These are phyloP conservation scores for Rosa rugosa DNA, from an alignment of 306 rosid genomes.

Conservation along the genomic window DNA sequence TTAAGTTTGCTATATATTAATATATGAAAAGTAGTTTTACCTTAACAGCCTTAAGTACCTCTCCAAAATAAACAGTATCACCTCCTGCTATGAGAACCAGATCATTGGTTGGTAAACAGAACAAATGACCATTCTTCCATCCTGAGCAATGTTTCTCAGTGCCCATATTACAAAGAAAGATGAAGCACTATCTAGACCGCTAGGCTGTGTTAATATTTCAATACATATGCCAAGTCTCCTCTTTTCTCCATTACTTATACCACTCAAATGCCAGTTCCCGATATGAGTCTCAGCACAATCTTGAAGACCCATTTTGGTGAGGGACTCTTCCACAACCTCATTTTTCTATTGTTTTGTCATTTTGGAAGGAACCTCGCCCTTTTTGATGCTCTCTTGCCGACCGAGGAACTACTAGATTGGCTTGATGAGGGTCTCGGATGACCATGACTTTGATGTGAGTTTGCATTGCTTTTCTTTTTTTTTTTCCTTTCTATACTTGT, in stretches of 20 bases:
- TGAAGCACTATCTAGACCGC: slow-evolving; percentile 27
- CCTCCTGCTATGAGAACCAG: slow-evolving; percentile 26
- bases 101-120: slow-evolving; percentile 24
- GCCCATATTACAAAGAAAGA: slow-evolving; percentile 28
- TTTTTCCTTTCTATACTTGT: too few relatives aligned
- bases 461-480: too few relatives aligned
- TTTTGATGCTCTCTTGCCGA: too few relatives aligned
- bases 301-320: slow-evolving; percentile 19
- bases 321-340: slow-evolving; percentile 12
- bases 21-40: neutral
- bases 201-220: slow-evolving; percentile 26
- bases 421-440: too few relatives aligned
- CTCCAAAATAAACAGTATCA: slow-evolving; percentile 29
- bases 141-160: slow-evolving; percentile 15
- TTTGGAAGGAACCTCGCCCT: neutral
- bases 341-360: slow-evolving; percentile 17
- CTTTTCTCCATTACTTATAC: slow-evolving; percentile 27
- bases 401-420: too few relatives aligned
- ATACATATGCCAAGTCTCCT: slow-evolving; percentile 18
- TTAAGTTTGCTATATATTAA: neutral
- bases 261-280: slow-evolving; percentile 34
- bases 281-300: slow-evolving; percentile 23
- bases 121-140: slow-evolving; percentile 26
- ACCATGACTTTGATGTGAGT: too few relatives aligned
- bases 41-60: slow-evolving; percentile 20